Evolutionary conservation across 2,329 filamentous ascomycete genomes (phyloP).

Genomic region (Penicillium sp.): DNA sequence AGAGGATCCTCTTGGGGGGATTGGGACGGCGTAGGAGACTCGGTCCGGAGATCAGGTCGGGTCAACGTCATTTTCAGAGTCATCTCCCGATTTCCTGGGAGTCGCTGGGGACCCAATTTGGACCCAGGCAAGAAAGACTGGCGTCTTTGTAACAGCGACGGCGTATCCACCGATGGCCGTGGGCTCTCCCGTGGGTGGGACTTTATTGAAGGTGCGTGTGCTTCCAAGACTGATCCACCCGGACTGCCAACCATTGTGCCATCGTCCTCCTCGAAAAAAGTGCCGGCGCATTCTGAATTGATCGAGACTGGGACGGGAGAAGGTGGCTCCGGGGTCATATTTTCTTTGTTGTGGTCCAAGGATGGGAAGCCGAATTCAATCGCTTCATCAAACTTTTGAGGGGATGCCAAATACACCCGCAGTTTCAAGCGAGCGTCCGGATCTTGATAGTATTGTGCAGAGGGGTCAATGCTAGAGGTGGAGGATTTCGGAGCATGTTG

Average conservation of each 20-base stretch:
- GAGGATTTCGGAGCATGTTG: conserved; percentile 54
- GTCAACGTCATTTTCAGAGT: conserved; percentile 95
- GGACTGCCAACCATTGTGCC: conserved; percentile 39
- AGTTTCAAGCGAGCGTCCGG: conserved; percentile 85
- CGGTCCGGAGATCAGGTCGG: conserved; percentile 72
- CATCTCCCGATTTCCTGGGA: conserved; percentile 76
- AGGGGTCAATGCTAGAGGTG: conserved; percentile 63
- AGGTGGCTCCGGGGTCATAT: conserved; percentile 13
- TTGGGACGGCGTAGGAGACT: conserved; percentile 24
- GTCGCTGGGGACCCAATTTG: conserved; percentile 51
- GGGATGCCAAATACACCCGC: conserved; percentile 80
- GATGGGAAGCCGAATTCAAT: conserved; percentile 87
- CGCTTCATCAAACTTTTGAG: conserved; percentile 93
- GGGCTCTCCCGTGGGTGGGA: conserved; percentile 9
- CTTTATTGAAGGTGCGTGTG: conserved; percentile 20
- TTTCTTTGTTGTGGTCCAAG: conserved; percentile 35
- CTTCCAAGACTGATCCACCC: conserved; percentile 22
- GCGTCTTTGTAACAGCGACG: conserved; percentile 16
- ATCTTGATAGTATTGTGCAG: conserved; percentile 83
- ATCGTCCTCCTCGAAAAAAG: conserved; percentile 54
- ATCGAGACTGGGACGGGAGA: conserved; percentile 37
- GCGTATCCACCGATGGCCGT: conserved; percentile 12
- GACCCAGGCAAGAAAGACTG: conserved; percentile 21
- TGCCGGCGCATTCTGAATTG: conserved; percentile 49
- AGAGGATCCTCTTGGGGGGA: conserved; percentile 66